Percentiles rank a stretch among this genome's conserved stretches.
Evolutionary conservation across 2,329 filamentous ascomycete genomes (phyloP).

Genomic region (Alternaria sp.): DNA sequence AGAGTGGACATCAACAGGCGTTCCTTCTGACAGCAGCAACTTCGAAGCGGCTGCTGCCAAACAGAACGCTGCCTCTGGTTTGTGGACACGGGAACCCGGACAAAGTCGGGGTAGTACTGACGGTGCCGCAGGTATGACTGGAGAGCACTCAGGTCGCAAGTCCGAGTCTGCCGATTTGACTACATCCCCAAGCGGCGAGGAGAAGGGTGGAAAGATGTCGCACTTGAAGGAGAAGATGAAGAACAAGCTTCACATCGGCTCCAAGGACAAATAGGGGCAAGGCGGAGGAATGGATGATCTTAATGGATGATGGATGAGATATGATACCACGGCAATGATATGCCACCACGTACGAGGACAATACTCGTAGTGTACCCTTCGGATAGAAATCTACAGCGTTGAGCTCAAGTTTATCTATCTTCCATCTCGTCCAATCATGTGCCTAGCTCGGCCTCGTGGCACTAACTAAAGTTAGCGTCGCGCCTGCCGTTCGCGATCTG

Average conservation of each 20-base stretch:
- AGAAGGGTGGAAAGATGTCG: constrained; percentile 55
- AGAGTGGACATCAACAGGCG: constrained; percentile 60
- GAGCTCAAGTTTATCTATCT: not conserved
- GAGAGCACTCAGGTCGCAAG: constrained; percentile 58
- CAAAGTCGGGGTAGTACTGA: constrained; percentile 42
- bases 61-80: constrained; percentile 13
- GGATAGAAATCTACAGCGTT: constrained; percentile 6
- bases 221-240: constrained; percentile 69
- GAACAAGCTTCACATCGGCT: constrained; percentile 66
- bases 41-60: constrained; percentile 70
- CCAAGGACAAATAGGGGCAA: constrained; percentile 38
- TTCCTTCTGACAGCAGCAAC: constrained; percentile 56
- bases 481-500: constrained; percentile 7
- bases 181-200: constrained; percentile 20
- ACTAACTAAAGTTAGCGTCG: constrained; percentile 22
- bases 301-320: constrained; percentile 15
- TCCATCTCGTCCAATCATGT: constrained; percentile 23
- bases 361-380: constrained; percentile 8
- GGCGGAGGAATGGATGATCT: not conserved
- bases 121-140: constrained; percentile 57
- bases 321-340: constrained; percentile 32
- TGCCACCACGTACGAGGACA: constrained; percentile 5
- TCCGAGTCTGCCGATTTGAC: constrained; percentile 30
- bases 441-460: constrained; percentile 20
- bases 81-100: constrained; percentile 30